phyloP scores from a whole-genome alignment of 2,329 filamentous ascomycete genomes.

The Paramyrothecium roridum region DNA sequence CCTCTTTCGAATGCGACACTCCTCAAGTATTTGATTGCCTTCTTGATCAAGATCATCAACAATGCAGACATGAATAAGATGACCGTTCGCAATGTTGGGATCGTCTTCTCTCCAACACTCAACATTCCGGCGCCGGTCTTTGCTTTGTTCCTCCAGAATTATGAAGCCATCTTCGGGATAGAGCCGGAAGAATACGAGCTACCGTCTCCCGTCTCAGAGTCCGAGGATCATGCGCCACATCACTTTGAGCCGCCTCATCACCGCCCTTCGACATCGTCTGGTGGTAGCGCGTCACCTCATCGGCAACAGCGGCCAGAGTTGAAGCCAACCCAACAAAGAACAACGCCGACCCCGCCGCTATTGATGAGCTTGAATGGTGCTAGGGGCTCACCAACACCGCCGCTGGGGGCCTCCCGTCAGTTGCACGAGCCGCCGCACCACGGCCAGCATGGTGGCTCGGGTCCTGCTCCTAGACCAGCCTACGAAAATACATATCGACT shows the following conservation, averaged over 20 bases:
- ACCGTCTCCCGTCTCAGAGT: slow-evolving; percentile 39
- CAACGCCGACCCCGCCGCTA: slow-evolving; percentile 51
- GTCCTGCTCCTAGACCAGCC: slow-evolving; percentile 29
- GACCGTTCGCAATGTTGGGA: slow-evolving; percentile 95
- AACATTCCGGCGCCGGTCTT: slow-evolving; percentile 96
- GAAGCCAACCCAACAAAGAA: slow-evolving; percentile 23
- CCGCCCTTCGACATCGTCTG: slow-evolving; percentile 48
- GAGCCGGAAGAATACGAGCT: slow-evolving; percentile 63
- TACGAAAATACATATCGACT: slow-evolving; percentile 41
- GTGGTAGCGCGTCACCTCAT: slow-evolving; percentile 48
- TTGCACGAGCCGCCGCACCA: slow-evolving; percentile 43
- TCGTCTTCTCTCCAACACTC: slow-evolving; percentile 94
- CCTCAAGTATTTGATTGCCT: slow-evolving; percentile 79
- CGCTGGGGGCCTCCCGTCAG: slow-evolving; percentile 16
- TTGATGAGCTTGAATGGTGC: slow-evolving; percentile 23
- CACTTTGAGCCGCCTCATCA: slow-evolving; percentile 29
- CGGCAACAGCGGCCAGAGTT: slow-evolving; percentile 37
- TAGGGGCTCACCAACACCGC: slow-evolving; percentile 43
- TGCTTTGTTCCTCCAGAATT: slow-evolving; percentile 89
- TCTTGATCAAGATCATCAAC: slow-evolving; percentile 89
- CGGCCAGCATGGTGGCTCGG: slow-evolving; percentile 31
- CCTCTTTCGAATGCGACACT: slow-evolving; percentile 79
- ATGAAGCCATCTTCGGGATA: slow-evolving; percentile 77
- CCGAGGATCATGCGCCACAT: slow-evolving; percentile 26
- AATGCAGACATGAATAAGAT: slow-evolving; percentile 93